A percentile compares a stretch with the other conserved stretches of the same genome.
Evolutionary conservation across 768 basidiomycete species (phyloP).

Genomic region (Neoboletus subvelutipes): DNA sequence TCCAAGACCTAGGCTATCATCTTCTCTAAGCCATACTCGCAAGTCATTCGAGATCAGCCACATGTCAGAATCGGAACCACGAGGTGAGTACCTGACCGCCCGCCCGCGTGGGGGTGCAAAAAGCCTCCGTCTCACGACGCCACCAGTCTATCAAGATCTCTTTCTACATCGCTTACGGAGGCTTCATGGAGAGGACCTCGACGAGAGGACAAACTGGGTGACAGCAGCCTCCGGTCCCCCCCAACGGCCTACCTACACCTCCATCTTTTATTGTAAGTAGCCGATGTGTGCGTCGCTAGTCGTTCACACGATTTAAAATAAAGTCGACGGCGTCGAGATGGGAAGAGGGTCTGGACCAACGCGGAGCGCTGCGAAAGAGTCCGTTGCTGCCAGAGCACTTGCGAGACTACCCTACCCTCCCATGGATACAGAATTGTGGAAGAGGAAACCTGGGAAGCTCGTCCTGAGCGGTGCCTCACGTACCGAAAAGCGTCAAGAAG

Average conservation of each 20-base stretch:
- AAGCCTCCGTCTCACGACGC: neutral
- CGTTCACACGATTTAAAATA: neutral
- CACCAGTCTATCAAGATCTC: conserved; percentile 5
- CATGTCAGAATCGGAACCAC: neutral
- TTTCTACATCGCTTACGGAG: neutral
- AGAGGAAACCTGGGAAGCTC: too few relatives aligned
- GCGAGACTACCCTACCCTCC: conserved; percentile 1
- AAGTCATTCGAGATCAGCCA: neutral
- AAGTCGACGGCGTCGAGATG: conserved; percentile 13
- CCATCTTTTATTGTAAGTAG: conserved; percentile 10
- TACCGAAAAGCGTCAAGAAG: neutral
- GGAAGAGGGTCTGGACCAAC: conserved; percentile 12
- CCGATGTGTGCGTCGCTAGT: neutral
- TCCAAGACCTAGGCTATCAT: neutral
- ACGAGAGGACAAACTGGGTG: conserved; percentile 4
- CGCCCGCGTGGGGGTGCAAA: neutral
- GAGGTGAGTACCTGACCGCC: neutral
- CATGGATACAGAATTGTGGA: too few relatives aligned
- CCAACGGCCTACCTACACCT: conserved; percentile 7
- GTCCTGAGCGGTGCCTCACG: neutral
- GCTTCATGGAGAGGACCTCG: neutral
- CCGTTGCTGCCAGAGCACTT: conserved; percentile 13
- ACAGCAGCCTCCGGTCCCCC: conserved; percentile 1
- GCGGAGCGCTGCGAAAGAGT: conserved; percentile 7
- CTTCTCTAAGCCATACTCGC: neutral